These are phyloP conservation scores for Populus davidiana DNA, from an alignment of 345 rosid species.

Conservation along the genomic window DNA sequence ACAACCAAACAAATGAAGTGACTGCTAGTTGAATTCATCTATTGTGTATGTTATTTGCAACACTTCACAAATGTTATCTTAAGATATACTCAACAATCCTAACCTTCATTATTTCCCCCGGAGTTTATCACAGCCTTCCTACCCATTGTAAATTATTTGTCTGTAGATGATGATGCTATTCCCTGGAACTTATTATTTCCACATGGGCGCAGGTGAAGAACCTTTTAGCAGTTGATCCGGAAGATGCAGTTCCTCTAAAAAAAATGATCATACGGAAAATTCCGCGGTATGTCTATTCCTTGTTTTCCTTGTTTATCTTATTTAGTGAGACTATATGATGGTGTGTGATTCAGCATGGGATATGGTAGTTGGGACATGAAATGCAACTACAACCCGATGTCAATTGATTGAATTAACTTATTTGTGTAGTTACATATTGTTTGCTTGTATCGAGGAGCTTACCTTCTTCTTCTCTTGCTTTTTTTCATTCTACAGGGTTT, in stretches of 20 bases:
- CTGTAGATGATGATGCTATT: background rate
- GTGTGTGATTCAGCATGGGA: background rate
- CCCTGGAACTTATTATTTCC: conserved; percentile 4
- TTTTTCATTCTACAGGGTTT: conserved; percentile 49
- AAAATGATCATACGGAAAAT: conserved; percentile 87
- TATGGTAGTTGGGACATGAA: background rate
- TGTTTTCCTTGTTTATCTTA: background rate
- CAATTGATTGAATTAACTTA: background rate
- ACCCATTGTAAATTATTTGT: background rate
- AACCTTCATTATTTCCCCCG: background rate
- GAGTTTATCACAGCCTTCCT: background rate
- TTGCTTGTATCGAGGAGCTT: background rate
- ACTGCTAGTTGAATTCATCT: background rate
- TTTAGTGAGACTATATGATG: background rate
- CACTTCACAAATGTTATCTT: background rate
- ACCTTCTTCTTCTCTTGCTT: conserved; percentile 8
- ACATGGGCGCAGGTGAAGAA: conserved; percentile 62
- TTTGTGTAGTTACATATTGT: background rate
- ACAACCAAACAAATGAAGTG: background rate
- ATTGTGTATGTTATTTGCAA: background rate
- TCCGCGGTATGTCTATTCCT: conserved; percentile 52
- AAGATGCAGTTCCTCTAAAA: conserved; percentile 67
- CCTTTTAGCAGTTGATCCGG: conserved; percentile 75
- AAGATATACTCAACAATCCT: background rate
- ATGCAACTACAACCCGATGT: background rate